These are phyloP conservation scores for Lathyrus sativus DNA, from an alignment of 306 rosid species.

Conservation along the genomic window DNA sequence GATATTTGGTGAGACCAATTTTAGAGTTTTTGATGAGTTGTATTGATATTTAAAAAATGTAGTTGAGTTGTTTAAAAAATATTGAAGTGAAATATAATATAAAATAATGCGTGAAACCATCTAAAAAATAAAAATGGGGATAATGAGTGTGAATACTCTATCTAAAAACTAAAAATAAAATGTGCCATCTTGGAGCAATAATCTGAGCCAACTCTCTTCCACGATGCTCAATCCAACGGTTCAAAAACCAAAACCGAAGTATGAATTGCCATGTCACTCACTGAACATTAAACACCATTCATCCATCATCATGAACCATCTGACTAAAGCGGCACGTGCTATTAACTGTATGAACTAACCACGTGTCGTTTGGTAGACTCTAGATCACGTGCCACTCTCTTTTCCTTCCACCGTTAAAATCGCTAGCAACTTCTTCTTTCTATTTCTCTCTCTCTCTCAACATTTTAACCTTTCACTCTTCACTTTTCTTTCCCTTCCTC, in stretches of 20 bases:
- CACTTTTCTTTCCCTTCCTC: slow-evolving; percentile 31
- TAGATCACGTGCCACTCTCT: slow-evolving; percentile 45
- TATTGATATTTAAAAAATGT: no score
- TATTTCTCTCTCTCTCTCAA: slow-evolving; percentile 7
- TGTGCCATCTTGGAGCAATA: not conserved
- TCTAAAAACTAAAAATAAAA: no score
- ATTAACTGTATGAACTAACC: slow-evolving; percentile 24
- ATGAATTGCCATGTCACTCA: not conserved
- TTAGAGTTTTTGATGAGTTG: no score
- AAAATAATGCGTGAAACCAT: no score
- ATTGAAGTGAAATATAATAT: no score
- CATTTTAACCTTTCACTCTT: slow-evolving; percentile 41
- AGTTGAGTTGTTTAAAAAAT: no score
- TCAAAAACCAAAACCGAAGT: not conserved
- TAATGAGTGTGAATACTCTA: no score
- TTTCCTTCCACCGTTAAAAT: slow-evolving; percentile 43
- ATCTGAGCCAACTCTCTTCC: not conserved
- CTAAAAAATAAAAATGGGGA: no score
- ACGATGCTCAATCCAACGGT: not conserved
- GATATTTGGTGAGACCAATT: no score
- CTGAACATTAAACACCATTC: not conserved
- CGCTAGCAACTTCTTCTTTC: slow-evolving; percentile 31
- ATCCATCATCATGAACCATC: not conserved
- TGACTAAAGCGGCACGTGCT: slow-evolving; percentile 23
- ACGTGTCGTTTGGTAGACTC: slow-evolving; percentile 35